Evolutionary conservation across 1,284 basidiomycete species (phyloP), one percentile per base, ranked within the genome.

Genomic region (Sanghuangporus baumii): DNA sequence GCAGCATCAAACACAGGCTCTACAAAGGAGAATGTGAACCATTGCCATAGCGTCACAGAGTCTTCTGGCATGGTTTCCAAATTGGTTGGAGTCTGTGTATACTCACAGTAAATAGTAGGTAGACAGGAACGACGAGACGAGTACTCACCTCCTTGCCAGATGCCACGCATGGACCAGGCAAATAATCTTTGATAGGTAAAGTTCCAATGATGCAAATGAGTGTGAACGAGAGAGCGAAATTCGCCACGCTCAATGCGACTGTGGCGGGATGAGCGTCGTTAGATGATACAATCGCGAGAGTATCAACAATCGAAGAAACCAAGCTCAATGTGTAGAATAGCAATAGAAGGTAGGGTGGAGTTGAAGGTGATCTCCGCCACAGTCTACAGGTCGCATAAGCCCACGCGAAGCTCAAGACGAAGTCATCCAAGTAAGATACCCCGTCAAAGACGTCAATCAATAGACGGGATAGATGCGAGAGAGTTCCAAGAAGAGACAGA

Each of bases 21-120:
- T 52, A 94, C 81, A 76, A 92, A 94, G 1, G 82, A 81, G 72
- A 93, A 93, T 1, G 83, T 85, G 58, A 84, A 78, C 88, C 91
- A 93, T n/a, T 84, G 78, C 82, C 85, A 89, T 14, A 94, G 75
- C n/a, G 80, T 86, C 48, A 85, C 87, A 61, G 80, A 77, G 70
- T 94, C 91, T 72, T 94, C 91, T 3, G 87, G 86, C 70, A 81
- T 80, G 2, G 84, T 80, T 36, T 81, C 70, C 9, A 70, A 67
- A 59, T 72, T 75, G 6, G 83, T 83, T 3, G 86, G 83, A 11
- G 75, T 71, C 84, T 86, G 65, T 51, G 41, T 23, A 36, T 18
- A n/a, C 6, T 31, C 20, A 23, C 18, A n/a, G 18, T 40, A 9
- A n/a, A 50, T n/a, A 16, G 16, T 41, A 34, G 36, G 43, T n/a